phyloP scores from a whole-genome alignment of 352 stramenopile genomes.

The Globisporangium nodosum region DNA sequence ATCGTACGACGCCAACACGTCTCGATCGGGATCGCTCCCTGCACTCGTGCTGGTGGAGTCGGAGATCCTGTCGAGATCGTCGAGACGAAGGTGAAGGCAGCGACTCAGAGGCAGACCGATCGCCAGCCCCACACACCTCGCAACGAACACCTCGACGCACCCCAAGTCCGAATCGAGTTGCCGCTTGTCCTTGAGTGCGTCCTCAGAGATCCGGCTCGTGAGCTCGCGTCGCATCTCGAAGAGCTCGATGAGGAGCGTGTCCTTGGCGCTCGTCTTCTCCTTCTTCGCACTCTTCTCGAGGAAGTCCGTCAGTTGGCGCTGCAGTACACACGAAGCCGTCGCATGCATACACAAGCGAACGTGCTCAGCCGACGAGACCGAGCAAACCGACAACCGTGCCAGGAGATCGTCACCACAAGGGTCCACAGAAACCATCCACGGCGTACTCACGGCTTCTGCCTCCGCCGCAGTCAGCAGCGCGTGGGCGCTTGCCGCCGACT shows the following conservation, averaged over 20 bases:
- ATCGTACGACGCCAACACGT: constrained; percentile 64
- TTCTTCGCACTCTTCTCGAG: constrained; percentile 54
- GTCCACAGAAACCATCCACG: neutral
- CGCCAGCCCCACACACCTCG: neutral
- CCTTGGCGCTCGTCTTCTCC: constrained; percentile 51
- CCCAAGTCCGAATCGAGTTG: constrained; percentile 52
- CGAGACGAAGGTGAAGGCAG: neutral
- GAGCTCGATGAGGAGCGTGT: constrained; percentile 50
- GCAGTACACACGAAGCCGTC: neutral
- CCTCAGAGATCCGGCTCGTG: constrained; percentile 63
- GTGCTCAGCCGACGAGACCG: constrained; percentile 5
- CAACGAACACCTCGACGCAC: constrained; percentile 10
- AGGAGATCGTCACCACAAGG: neutral
- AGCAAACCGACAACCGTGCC: neutral
- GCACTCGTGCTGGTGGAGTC: constrained; percentile 4
- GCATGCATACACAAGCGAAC: neutral
- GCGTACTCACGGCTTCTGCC: constrained; percentile 29
- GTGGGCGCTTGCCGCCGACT: constrained; percentile 8
- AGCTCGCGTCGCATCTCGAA: constrained; percentile 66
- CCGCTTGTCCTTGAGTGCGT: constrained; percentile 61
- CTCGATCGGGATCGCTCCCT: constrained; percentile 23
- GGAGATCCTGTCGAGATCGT: constrained; percentile 1
- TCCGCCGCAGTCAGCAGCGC: constrained; percentile 17
- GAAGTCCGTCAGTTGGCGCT: constrained; percentile 53
- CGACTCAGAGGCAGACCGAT: neutral